Evolutionary conservation across 176 grass and related monocot genomes (phyloP).

Genomic region (Triticum monococcum): DNA sequence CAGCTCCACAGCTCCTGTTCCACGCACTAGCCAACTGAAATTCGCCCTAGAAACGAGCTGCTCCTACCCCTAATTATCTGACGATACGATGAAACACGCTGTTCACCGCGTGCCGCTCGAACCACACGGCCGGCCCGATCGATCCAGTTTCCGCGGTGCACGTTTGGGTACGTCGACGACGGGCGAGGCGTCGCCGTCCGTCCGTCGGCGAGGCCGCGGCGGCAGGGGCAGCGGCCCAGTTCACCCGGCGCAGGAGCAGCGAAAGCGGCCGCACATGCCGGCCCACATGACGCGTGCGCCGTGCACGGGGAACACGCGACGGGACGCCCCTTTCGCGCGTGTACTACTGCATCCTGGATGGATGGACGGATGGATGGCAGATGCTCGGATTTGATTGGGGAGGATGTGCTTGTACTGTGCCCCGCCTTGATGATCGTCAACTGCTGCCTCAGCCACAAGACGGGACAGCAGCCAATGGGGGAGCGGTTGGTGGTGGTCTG

Average conservation of each 20-base stretch:
- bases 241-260: background rate
- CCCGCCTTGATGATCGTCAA: background rate
- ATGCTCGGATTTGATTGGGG: background rate
- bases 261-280: constrained; percentile 29
- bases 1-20: background rate
- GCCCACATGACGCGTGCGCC: constrained; percentile 22
- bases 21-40: background rate
- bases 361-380: too few species aligned
- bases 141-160: background rate
- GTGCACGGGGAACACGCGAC: constrained; percentile 15
- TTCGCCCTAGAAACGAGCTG: background rate
- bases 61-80: background rate
- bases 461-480: background rate
- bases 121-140: too few species aligned
- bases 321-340: constrained; percentile 21
- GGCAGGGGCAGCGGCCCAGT: background rate
- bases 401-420: background rate
- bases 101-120: background rate
- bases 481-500: background rate
- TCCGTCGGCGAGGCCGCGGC: background rate
- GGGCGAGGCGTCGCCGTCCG: background rate
- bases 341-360: too few species aligned
- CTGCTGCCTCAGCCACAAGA: background rate
- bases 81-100: background rate
- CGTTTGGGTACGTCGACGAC: background rate